Percentiles rank a stretch among this genome's conserved stretches.
phyloP scores from a whole-genome alignment of 352 stramenopile genomes.

The Phytophthora crassamura region DNA sequence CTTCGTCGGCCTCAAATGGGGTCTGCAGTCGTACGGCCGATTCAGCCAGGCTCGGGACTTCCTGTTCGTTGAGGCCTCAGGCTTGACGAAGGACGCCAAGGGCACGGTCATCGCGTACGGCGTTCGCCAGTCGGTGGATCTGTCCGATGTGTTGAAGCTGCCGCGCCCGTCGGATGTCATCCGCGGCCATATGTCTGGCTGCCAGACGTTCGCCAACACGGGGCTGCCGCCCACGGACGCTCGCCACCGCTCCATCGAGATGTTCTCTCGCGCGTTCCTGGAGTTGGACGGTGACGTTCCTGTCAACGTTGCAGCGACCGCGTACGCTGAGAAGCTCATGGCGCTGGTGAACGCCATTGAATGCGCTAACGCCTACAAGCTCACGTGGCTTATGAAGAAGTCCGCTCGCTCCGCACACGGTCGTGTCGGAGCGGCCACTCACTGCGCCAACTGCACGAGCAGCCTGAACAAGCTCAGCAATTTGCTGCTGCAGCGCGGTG shows the following conservation, averaged over 20 bases:
- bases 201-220: slow-evolving; percentile 36
- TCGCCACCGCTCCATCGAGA: slow-evolving; percentile 26
- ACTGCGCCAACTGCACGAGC: slow-evolving; percentile 40
- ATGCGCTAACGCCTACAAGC: slow-evolving; percentile 40
- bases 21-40: slow-evolving; percentile 31
- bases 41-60: slow-evolving; percentile 47
- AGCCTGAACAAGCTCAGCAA: slow-evolving; percentile 43
- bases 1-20: slow-evolving; percentile 51
- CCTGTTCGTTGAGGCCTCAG: slow-evolving; percentile 49
- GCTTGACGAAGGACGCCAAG: slow-evolving; percentile 37
- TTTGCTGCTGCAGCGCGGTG: slow-evolving; percentile 27
- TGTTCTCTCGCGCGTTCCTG: slow-evolving; percentile 42
- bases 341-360: slow-evolving; percentile 38
- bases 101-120: slow-evolving; percentile 38
- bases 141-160: slow-evolving; percentile 34
- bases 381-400: slow-evolving; percentile 44
- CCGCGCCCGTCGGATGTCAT: slow-evolving; percentile 37
- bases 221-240: slow-evolving; percentile 20
- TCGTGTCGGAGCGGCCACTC: slow-evolving; percentile 16
- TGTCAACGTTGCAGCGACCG: slow-evolving; percentile 20
- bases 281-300: slow-evolving; percentile 33
- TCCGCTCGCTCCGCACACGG: slow-evolving; percentile 4
- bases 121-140: slow-evolving; percentile 37
- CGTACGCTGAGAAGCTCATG: slow-evolving; percentile 30
- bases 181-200: slow-evolving; percentile 33